Evolutionary conservation across 768 basidiomycete species (phyloP).

Genomic region (Mycena indigotica): DNA sequence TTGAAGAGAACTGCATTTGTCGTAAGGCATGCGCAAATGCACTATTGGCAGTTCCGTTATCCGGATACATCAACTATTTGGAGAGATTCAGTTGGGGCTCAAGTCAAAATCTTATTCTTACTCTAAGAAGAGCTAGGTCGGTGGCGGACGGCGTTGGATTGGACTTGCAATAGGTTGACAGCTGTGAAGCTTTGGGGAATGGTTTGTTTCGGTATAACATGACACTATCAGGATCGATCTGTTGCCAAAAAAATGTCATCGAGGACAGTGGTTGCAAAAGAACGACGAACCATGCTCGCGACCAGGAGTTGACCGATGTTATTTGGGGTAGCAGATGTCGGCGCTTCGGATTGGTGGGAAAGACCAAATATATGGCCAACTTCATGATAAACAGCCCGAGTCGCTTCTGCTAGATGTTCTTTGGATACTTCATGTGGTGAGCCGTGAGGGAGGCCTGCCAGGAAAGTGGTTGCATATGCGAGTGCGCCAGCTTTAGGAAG

Average conservation of each 20-base stretch:
- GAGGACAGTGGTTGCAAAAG: not conserved
- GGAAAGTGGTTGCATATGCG: too few species aligned
- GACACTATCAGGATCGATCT: not conserved
- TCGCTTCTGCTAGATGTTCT: not conserved
- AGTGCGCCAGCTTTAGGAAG: too few species aligned
- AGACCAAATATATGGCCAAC: not conserved
- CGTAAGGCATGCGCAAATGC: too few species aligned
- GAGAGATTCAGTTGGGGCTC: too few species aligned
- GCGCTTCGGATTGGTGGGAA: not conserved
- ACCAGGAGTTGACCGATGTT: not conserved
- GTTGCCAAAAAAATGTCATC: not conserved
- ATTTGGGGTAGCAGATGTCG: not conserved
- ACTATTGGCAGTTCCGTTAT: too few species aligned
- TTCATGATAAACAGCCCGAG: not conserved
- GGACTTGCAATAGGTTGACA: too few species aligned
- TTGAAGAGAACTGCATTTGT: too few species aligned
- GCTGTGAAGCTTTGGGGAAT: too few species aligned
- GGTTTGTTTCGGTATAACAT: not conserved
- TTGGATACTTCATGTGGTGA: not conserved
- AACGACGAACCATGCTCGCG: not conserved
- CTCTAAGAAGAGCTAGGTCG: too few species aligned
- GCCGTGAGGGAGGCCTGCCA: not conserved
- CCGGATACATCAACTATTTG: too few species aligned
- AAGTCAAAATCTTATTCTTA: too few species aligned
- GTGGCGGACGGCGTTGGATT: too few species aligned